Percentiles rank a stretch among this genome's conserved stretches.
Conservation (phyloP, 2,329 filamentous ascomycete genomes). For the Beauveria scarabaeidicola region DNA sequence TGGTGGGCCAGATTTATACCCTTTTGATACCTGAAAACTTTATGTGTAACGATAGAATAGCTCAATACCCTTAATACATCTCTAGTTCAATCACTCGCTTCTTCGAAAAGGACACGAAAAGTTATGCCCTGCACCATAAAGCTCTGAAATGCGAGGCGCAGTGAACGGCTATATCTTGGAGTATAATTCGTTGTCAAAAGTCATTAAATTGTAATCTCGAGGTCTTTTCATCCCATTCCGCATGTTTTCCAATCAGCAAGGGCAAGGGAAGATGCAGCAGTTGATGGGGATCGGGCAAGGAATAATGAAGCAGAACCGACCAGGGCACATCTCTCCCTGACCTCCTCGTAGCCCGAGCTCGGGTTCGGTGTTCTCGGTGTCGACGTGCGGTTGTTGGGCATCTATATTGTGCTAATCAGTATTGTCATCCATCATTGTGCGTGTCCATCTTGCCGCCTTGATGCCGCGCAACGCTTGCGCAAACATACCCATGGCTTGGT, state of each 20-base stretch:
- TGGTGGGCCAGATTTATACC: neutral
- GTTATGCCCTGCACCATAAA: neutral
- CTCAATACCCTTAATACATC: constrained; percentile 1
- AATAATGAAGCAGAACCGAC: constrained; percentile 30
- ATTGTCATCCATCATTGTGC: neutral
- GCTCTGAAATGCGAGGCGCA: neutral
- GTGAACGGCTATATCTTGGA: neutral
- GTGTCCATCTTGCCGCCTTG: neutral
- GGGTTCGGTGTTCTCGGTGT: constrained; percentile 11
- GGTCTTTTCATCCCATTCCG: too few relatives aligned
- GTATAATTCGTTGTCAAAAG: neutral
- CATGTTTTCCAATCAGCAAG: constrained; percentile 14
- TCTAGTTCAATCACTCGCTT: neutral
- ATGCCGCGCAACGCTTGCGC: neutral
- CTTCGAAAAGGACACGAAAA: too few relatives aligned
- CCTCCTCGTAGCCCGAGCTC: constrained; percentile 20
- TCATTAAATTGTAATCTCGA: neutral
- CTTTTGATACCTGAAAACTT: constrained; percentile 5
- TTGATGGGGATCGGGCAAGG: constrained; percentile 29
- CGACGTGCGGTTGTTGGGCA: constrained; percentile 15
- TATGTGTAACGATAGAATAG: constrained; percentile 7
- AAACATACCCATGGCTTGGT: constrained; percentile 7
- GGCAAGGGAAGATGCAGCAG: constrained; percentile 24
- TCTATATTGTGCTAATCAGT: constrained; percentile 9
- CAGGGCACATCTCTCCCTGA: constrained; percentile 21